A percentile compares a stretch with the other conserved stretches of the same genome.
phyloP scores from a whole-genome alignment of 768 basidiomycete species.

The Russula compacta region DNA sequence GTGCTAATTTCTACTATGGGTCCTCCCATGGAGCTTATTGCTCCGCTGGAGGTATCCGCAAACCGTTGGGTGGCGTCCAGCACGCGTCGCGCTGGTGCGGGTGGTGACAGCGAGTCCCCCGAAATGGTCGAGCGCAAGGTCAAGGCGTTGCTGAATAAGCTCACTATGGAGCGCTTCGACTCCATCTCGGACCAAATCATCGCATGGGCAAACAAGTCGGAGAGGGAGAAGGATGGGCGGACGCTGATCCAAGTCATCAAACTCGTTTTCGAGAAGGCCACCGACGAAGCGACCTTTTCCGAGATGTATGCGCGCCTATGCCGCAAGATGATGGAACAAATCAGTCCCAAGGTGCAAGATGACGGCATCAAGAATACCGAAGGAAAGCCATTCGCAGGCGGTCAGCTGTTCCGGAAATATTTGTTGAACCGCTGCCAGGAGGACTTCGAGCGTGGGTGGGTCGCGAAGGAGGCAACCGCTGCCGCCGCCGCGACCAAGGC shows the following conservation, averaged over 20 bases:
- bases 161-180: constrained; percentile 95
- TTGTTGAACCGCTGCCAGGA: constrained; percentile 94
- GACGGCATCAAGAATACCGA: constrained; percentile 74
- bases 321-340: constrained; percentile 91
- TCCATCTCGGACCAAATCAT: constrained; percentile 95
- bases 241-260: constrained; percentile 95
- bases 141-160: constrained; percentile 84
- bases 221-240: constrained; percentile 85
- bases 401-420: constrained; percentile 94
- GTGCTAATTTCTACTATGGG: constrained; percentile 25
- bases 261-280: constrained; percentile 95
- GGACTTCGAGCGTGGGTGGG: constrained; percentile 96
- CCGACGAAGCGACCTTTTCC: constrained; percentile 91
- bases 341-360: constrained; percentile 81
- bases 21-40: constrained; percentile 53
- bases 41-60: constrained; percentile 65
- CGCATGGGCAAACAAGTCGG: constrained; percentile 87
- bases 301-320: constrained; percentile 97
- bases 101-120: constrained; percentile 56
- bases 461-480: constrained; percentile 76
- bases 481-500: constrained; percentile 81
- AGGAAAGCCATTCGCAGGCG: constrained; percentile 86
- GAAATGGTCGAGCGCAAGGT: constrained; percentile 91
- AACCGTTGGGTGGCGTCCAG: constrained; percentile 69
- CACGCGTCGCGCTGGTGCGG: constrained; percentile 34